Base-by-base conservation (phyloP, 1,284 basidiomycete species). In the Thelephora terrestris region DNA sequence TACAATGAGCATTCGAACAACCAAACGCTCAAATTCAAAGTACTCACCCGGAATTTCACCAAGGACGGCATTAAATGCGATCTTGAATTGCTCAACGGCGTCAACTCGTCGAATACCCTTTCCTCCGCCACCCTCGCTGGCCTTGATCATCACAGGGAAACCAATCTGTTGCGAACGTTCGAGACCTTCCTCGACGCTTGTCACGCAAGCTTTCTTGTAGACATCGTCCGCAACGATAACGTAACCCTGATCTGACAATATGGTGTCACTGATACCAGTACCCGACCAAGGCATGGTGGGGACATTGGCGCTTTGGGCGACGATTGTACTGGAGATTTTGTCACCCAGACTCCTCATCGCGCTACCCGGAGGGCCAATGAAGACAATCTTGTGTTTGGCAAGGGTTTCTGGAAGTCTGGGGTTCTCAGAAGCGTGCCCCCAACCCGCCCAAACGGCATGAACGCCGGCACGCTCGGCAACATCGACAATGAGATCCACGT, bases 221-320 rank as follows among this genome's bases (percentile, higher is more conserved):
- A 87, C 93, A 39, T 87, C 81, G 60, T 99, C 93, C 0, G 91
- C 82, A 25, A 99, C 96, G 24, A 85, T 91, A 37, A 99, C 91
- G 65, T 89, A 99, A 24, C 96, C 96, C 51, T 82, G 79, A 21
- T 86, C 78, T 6, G 91, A 92, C 50, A 97, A 73, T 47, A 76
- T 72, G 2, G 96, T 99, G 50, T 98, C 87, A 42, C 79, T 78
- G 61, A 99, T 92, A 24, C 95, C 96, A 5, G 91, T 84, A 53
- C 96, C 96, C 25, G 95, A 98, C 96, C 96, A 99, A 32, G 94
- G 74, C 95, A 99, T 98, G 52, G 92, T 97, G 7, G 96, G 95
- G n/a, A 99, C 96, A 36, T 92, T 69, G 40, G 96, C 96, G 56
- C 86, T 88, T 71, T 99, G 96, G 2, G 96, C 96, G 53, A 99